Percentiles rank a stretch among this genome's conserved stretches.
Evolutionary conservation across 371 early-diverging fungal genomes (phyloP).

Genomic region (Coemansia sp.): DNA sequence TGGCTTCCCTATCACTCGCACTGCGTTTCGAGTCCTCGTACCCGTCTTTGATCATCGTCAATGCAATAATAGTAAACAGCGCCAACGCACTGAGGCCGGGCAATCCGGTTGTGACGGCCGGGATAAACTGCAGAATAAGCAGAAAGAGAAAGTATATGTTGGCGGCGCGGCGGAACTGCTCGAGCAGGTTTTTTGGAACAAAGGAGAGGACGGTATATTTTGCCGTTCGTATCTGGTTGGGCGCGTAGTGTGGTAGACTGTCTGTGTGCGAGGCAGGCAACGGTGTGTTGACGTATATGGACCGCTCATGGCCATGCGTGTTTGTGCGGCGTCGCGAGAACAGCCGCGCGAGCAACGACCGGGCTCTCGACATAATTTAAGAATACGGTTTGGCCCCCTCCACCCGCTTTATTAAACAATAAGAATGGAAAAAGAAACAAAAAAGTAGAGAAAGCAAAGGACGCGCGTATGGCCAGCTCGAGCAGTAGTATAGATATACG

Average conservation of each 20-base stretch:
- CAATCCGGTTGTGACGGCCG: slow-evolving; percentile 66
- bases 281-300: slow-evolving; percentile 68
- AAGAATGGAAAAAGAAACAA: neutral
- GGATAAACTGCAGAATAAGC: slow-evolving; percentile 78
- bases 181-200: slow-evolving; percentile 86
- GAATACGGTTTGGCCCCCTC: neutral
- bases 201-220: slow-evolving; percentile 87
- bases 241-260: slow-evolving; percentile 50
- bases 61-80: slow-evolving; percentile 70
- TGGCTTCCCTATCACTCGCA: slow-evolving; percentile 65
- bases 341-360: slow-evolving; percentile 29
- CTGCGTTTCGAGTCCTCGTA: slow-evolving; percentile 92
- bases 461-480: neutral
- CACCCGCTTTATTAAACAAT: neutral
- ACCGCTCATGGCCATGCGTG: slow-evolving; percentile 49
- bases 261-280: slow-evolving; percentile 56
- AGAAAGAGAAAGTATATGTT: slow-evolving; percentile 89
- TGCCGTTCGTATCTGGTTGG: slow-evolving; percentile 78
- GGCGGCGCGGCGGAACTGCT: slow-evolving; percentile 87
- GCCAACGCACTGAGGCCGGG: slow-evolving; percentile 83
- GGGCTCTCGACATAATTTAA: slow-evolving; percentile 1
- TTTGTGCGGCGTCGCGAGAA: slow-evolving; percentile 16
- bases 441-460: neutral
- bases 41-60: slow-evolving; percentile 90
- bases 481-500: neutral